Evolutionary conservation across 768 basidiomycete species (phyloP), one percentile per base, ranked within the genome.

Genomic region (Termitomyces sp.): DNA sequence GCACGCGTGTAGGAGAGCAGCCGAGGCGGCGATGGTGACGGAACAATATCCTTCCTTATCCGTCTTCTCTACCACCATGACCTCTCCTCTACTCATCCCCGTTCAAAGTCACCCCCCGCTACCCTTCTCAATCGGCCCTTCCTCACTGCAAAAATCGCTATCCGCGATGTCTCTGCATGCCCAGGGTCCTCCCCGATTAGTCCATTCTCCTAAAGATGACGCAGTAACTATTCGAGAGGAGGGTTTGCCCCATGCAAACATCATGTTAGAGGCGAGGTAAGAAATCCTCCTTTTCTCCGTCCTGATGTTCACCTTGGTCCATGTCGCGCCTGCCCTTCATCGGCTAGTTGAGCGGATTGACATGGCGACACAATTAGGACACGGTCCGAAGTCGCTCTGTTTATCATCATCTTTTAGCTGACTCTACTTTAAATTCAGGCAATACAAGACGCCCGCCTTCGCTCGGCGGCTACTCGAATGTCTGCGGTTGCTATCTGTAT

Each of bases 231-330:
- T 82, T 19, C 73, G 73, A 19, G 79, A 81, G 59, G 83, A 89
- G 53, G 86, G 85, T 11, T 64, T 92, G 59, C 77, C 75, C 31
- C 86, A 91, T 69, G 77, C 77, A 32, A 71, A 75, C 42, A 65
- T 77, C 12, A 77, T 69, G 61, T 69, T 93, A 53, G 81, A 89
- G 62, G 81, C 89, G 45, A 88, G 84, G 91, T 91, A 74, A 85
- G 88, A 64, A 29, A 23, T 54, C 42, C 55, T 67, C 65, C 65
- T 42, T 53, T 58, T 64, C 58, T 59, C 57, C 65, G 68, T 59
- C 59, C 54, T 66, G 63, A 60, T 59, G 61, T 59, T 64, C 61
- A 62, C 61, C 59, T 44, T 55, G 46, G 35, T 34, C 52, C 66
- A 63, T 68, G 64, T 71, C 68, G 64, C 68, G 70, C 55, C 60